Base-by-base conservation (phyloP, 768 basidiomycete species). In the Phanerodontia chrysosporium region DNA sequence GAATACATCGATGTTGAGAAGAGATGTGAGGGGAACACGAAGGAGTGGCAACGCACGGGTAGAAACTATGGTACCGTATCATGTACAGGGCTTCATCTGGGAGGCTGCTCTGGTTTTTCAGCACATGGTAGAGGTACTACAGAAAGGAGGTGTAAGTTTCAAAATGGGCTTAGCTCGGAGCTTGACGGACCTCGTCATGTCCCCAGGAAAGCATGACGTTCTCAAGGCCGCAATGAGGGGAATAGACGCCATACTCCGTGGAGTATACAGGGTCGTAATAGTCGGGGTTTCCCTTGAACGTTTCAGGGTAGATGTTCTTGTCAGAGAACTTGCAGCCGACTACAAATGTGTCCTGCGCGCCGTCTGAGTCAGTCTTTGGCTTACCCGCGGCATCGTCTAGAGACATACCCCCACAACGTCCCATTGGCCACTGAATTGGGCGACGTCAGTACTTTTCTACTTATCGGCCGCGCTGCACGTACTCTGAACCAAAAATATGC, bases 51-150 rank as follows among this genome's bases (percentile, higher is more conserved):
- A n/a, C 83, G 52, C 66, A 84, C 73, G 94, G 93, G 75, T 95
- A 96, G 80, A 95, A 96, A 66, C 89, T 91, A 75, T 95, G 94
- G 70, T 92, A 96, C 30, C 94, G 85, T 68, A 96, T 92, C 93
- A 96, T 96, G 8, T 89, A 86, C 28, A 96, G 78, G 0, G 81
- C 93, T 65, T 91, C 93, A 39, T 80, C 80, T 3, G 93, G 93
- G 0, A 95, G 84, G 3, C 79, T 81, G 62, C 85, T 86, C 70
- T 95, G 93, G 63, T 86, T 85, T 72, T 92, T 92, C 61, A 92
- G 75, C 62, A 95, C 86, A 62, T 89, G 75, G 73, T 92, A 93
- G 5, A 94, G 78, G 69, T 94, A 95, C 90, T 92, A 64, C 22
- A 25, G 18, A 57, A 18, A 7, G 14, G 44, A 14, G 18, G 28